These are phyloP conservation scores for Penicillium sp. DNA, from an alignment of 2,329 filamentous ascomycete genomes.

Conservation along the genomic window DNA sequence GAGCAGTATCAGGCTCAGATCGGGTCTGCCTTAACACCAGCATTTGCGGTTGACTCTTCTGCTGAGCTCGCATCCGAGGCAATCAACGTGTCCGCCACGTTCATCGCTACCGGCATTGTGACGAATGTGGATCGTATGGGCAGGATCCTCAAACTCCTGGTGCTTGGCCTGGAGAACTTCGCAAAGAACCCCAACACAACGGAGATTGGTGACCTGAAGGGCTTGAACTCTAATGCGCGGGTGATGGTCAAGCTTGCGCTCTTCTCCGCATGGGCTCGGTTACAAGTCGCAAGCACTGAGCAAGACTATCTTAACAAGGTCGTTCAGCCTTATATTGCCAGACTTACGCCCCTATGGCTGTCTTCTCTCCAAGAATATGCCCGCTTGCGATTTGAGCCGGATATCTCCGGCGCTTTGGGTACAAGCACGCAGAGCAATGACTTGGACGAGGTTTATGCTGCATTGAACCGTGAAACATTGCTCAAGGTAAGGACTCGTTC, in stretches of 20 bases:
- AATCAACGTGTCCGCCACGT: slow-evolving; percentile 96
- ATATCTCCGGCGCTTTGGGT: slow-evolving; percentile 88
- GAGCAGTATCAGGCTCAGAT: slow-evolving; percentile 99
- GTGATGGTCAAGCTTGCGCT: slow-evolving; percentile 99
- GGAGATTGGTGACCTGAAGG: slow-evolving; percentile 88
- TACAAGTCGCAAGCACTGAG: slow-evolving; percentile 92
- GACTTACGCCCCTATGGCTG: slow-evolving; percentile 89
- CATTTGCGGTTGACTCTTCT: slow-evolving; percentile 93
- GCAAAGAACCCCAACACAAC: slow-evolving; percentile 77
- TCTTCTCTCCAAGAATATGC: slow-evolving; percentile 93
- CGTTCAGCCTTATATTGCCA: slow-evolving; percentile 85
- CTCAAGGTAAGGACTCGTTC: slow-evolving; percentile 57
- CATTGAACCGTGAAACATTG: slow-evolving; percentile 89
- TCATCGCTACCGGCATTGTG: slow-evolving; percentile 95
- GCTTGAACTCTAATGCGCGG: slow-evolving; percentile 90
- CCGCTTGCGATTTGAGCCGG: slow-evolving; percentile 88
- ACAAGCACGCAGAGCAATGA: slow-evolving; percentile 80
- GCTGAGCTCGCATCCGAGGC: slow-evolving; percentile 94
- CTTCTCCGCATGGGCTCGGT: slow-evolving; percentile 94
- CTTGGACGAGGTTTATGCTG: slow-evolving; percentile 91
- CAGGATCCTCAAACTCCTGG: slow-evolving; percentile 89
- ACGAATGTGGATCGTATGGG: slow-evolving; percentile 99
- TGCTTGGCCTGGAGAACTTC: slow-evolving; percentile 89
- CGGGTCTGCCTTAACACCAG: slow-evolving; percentile 91
- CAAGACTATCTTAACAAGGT: slow-evolving; percentile 88